Conservation (phyloP, 805 yeast species). For the Suhomyces vadensis region DNA sequence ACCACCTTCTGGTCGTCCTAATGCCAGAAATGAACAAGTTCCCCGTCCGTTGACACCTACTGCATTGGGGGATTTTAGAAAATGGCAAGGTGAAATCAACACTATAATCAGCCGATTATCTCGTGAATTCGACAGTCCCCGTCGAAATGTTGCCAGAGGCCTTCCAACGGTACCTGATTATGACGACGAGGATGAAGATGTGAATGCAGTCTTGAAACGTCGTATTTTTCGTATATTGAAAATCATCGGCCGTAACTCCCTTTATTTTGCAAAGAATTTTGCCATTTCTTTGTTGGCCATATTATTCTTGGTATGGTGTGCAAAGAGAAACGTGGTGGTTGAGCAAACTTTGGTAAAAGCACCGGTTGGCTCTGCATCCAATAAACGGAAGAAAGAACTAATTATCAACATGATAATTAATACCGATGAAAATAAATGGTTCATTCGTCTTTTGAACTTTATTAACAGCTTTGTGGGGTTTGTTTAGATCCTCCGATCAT, state of each 20-base stretch:
- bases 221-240: conserved; percentile 24
- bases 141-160: conserved; percentile 2
- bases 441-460: conserved; percentile 36
- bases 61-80: conserved; percentile 42
- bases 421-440: conserved; percentile 47
- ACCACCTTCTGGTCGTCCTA: neutral
- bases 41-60: conserved; percentile 4
- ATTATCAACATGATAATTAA: conserved; percentile 44
- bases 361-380: conserved; percentile 18
- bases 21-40: neutral
- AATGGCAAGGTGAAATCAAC: conserved; percentile 58
- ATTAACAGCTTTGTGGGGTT: conserved; percentile 45
- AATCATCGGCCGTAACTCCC: conserved; percentile 29
- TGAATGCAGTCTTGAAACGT: conserved; percentile 21
- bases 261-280: conserved; percentile 34
- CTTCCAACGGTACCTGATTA: conserved; percentile 8
- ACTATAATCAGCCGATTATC: conserved; percentile 46
- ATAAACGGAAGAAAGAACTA: conserved; percentile 35
- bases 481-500: conserved; percentile 22
- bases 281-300: conserved; percentile 37
- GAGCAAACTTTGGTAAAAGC: conserved; percentile 40
- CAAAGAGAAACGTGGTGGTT: conserved; percentile 41
- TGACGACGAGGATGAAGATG: conserved; percentile 18
- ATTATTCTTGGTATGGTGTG: conserved; percentile 43
- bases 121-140: conserved; percentile 29